phyloP scores from a whole-genome alignment of 2,329 filamentous ascomycete genomes.

The Fusarium subtropicale region DNA sequence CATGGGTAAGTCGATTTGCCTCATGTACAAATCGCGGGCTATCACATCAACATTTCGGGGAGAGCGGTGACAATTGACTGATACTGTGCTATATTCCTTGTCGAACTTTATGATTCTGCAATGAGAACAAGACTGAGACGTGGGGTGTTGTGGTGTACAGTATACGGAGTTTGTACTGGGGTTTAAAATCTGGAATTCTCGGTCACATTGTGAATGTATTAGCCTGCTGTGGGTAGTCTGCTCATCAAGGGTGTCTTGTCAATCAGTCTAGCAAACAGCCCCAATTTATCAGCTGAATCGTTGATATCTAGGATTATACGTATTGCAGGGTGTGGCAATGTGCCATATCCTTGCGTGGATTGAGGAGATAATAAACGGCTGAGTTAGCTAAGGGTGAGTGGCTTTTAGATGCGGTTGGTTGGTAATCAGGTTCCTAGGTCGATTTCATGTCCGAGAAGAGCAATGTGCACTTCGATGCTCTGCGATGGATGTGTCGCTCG shows the following conservation, averaged over 20 bases:
- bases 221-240: conserved; percentile 31
- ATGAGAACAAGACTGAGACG: conserved; percentile 20
- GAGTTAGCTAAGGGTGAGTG: conserved; percentile 35
- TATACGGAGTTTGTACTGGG: conserved; percentile 27
- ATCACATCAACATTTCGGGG: conserved; percentile 13
- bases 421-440: background rate
- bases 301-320: conserved; percentile 27
- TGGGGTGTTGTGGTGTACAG: conserved; percentile 32
- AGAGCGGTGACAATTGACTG: conserved; percentile 30
- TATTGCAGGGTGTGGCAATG: conserved; percentile 7
- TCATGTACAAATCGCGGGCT: conserved; percentile 32
- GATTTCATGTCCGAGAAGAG: conserved; percentile 2
- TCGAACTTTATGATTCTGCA: conserved; percentile 28
- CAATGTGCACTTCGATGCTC: conserved; percentile 9
- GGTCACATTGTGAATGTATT: conserved; percentile 42
- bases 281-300: conserved; percentile 30
- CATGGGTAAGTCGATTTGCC: conserved; percentile 38
- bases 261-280: conserved; percentile 19
- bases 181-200: conserved; percentile 45
- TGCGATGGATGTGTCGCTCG: conserved; percentile 9
- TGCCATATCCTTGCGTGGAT: conserved; percentile 27
- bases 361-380: conserved; percentile 31
- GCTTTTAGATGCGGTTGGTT: conserved; percentile 37
- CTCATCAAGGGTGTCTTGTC: conserved; percentile 25
- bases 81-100: conserved; percentile 29